Percentiles rank a stretch among this genome's conserved stretches.
phyloP scores from a whole-genome alignment of 2,329 filamentous ascomycete genomes.

The Fusarium mexicanum region DNA sequence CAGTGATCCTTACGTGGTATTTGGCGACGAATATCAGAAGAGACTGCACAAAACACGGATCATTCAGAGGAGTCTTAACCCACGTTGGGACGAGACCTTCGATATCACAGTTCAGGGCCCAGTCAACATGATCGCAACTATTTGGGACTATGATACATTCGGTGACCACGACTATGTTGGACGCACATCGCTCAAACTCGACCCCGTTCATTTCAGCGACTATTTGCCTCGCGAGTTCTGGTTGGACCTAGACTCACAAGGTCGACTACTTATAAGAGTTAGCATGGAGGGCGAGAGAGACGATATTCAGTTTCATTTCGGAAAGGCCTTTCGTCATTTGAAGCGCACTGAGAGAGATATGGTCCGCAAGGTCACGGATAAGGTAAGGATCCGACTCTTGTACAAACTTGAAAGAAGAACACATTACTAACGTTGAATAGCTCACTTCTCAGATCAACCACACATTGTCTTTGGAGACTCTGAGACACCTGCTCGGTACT shows the following conservation, averaged over 20 bases:
- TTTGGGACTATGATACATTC: conserved; percentile 98
- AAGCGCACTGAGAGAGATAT: conserved; percentile 98
- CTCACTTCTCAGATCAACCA: conserved; percentile 93
- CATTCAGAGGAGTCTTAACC: conserved; percentile 89
- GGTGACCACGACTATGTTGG: conserved; percentile 98
- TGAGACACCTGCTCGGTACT: conserved; percentile 77
- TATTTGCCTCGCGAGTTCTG: conserved; percentile 97
- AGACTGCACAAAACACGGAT: conserved; percentile 93
- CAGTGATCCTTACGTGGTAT: conserved; percentile 96
- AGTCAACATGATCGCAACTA: conserved; percentile 93
- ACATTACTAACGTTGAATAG: conserved; percentile 54
- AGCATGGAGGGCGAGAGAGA: conserved; percentile 99
- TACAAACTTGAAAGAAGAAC: not conserved
- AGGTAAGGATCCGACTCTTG: conserved; percentile 65
- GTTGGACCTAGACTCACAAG: conserved; percentile 96
- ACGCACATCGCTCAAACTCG: conserved; percentile 95
- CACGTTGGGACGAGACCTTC: conserved; percentile 96
- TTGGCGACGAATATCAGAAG: conserved; percentile 98
- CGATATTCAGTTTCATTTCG: conserved; percentile 98
- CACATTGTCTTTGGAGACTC: conserved; percentile 83
- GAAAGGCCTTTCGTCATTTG: conserved; percentile 92
- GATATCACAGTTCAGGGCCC: conserved; percentile 94
- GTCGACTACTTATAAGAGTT: conserved; percentile 85
- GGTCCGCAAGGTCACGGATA: conserved; percentile 97
- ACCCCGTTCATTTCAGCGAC: conserved; percentile 96